Base-by-base conservation (phyloP, 1,284 basidiomycete species). In the Rhodotorula glutinis region DNA sequence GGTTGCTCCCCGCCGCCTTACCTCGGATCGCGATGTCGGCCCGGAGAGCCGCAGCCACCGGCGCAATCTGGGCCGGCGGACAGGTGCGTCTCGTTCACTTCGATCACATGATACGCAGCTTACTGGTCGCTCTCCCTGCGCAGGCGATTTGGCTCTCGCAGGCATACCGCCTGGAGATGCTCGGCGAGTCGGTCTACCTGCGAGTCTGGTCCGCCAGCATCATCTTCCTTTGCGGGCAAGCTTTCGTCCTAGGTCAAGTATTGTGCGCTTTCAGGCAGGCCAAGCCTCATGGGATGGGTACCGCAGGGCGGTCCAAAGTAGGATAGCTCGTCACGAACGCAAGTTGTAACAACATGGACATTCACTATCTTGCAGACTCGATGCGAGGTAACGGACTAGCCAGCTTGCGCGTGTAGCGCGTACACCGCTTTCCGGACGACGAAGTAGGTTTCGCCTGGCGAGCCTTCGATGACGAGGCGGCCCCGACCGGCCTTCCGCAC, bases 151-250 rank as follows among this genome's bases (percentile, higher is more conserved):
- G 94, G 93, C 84, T 97, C 1, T 82, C 82, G 16, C 86, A 88
- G 71, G 93, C 91, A 0, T 97, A 92, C 79, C 84, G 84, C 62
- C 83, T 97, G n/a, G 93, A 97, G 78, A 92, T 96, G 76, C 77
- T 90, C 27, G 92, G 88, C 0, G 77, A 86, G 69, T 80, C 86
- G 54, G 88, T 90, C 16, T 92, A 88, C 78, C 80, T 86, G 40
- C 78, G 80, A 19, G 80, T 97, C 16, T 97, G 93, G 93, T 68
- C 83, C 5, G 83, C 89, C 55, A 85, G 92, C n/a, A 76, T 92
- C 56, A 73, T 85, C 1, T 90, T 94, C 73, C 82, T 95, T 17
- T 76, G 82, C 47, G 14, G 23, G 9, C 25, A 49, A 13, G n/a
- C 47, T 14, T 49, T 49, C 13, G 47, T 49, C 47, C 47, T 49